Base-by-base conservation (phyloP, 2,329 filamentous ascomycete genomes). In the Cladosporium velox region DNA sequence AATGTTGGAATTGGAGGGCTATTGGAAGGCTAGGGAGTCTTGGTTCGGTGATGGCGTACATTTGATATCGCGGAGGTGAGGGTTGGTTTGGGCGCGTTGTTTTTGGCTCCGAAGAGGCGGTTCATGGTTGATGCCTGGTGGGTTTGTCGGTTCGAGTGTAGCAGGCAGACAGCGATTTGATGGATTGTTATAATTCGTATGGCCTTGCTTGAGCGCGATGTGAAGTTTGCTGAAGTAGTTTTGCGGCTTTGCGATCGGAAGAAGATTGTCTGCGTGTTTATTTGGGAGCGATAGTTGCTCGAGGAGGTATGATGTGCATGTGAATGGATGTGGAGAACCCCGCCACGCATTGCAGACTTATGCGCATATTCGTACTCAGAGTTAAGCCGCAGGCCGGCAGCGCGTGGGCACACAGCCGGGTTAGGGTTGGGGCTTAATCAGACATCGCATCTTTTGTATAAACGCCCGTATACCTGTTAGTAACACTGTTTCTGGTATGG, bases 91-190 rank as follows among this genome's bases (percentile, higher is more conserved):
- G 95, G 93, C 69, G 89, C 89, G 70, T 91, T 89, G 80, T 87
- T 90, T 82, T 93, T 95, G 73, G 90, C 87, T 77, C 95, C 95
- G 79, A 99, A 99, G 73, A 99, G 86, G 74, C 95, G 91, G 79
- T 99, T 98, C 95, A 99, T 98, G 63, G 30, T 64, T n/a, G 47
- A 38, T 54, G 51, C 51, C 51, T 47, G 51, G 51, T 30, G 24
- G 60, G 21, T 57, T 55, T 57, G 51, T 55, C 18, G 10, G 30
- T 1, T 32, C 2, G 52, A 34, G 6, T 3, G 28, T 32, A 21
- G 41, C 41, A 5, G n/a, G n/a, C 21, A 47, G n/a, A 47, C 10
- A 24, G 8, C 10, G 41, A 12, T 21, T 47, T 21, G 3, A 21
- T 5, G 41, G 18, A 2, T 2, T 44, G 18, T n/a, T 44, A 4